A percentile compares a stretch with the other conserved stretches of the same genome.
phyloP scores from a whole-genome alignment of 257 asterid species.

The Solanum corneliomulleri region DNA sequence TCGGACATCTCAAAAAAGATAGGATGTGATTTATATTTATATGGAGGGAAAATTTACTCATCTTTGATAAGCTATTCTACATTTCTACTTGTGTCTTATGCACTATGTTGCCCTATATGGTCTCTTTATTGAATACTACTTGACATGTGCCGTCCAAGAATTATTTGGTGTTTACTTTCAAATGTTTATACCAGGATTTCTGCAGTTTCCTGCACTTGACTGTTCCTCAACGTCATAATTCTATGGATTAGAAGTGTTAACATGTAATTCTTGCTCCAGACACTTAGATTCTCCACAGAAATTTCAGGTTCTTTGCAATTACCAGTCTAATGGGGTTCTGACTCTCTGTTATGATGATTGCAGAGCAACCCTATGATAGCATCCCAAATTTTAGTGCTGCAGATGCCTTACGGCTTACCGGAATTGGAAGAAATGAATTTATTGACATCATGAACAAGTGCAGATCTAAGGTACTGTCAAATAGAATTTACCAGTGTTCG shows the following conservation, averaged over 20 bases:
- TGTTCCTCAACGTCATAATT: neutral
- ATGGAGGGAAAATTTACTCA: neutral
- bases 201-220: neutral
- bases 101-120: neutral
- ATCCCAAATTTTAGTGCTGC: constrained; percentile 99
- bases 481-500: neutral
- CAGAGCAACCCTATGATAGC: constrained; percentile 99
- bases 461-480: constrained; percentile 88
- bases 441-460: constrained; percentile 99
- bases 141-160: neutral
- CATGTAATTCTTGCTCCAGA: neutral
- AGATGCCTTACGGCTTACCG: constrained; percentile 89
- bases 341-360: constrained; percentile 14
- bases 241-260: neutral
- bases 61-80: neutral
- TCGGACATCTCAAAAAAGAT: neutral
- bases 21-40: neutral
- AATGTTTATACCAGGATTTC: neutral
- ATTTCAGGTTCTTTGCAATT: neutral
- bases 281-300: neutral
- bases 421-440: constrained; percentile 97
- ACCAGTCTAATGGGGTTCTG: neutral
- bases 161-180: neutral
- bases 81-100: neutral
- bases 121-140: neutral